Conservation (phyloP, 345 rosid genomes). For the Toxicodendron radicans region DNA sequence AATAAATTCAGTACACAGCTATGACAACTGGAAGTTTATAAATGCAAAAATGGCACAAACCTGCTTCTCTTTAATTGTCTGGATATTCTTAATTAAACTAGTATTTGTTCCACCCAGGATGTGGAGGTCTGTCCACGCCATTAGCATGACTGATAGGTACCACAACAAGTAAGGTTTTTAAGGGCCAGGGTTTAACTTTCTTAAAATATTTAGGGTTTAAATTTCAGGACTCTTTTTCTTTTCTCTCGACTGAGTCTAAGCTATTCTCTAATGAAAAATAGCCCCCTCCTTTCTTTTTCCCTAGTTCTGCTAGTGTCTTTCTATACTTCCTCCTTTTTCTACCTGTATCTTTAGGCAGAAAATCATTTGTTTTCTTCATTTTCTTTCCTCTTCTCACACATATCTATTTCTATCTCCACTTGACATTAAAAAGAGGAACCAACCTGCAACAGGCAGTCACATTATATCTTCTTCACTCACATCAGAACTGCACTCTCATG, state of each 20-base stretch:
- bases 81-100: not conserved
- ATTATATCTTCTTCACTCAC: not conserved
- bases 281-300: not conserved
- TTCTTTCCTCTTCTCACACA: not conserved
- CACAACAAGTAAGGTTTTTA: too few relatives aligned
- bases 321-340: not conserved
- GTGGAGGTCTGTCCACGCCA: not conserved
- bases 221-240: not conserved
- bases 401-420: not conserved
- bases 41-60: constrained; percentile 3
- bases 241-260: too few relatives aligned
- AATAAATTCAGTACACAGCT: not conserved
- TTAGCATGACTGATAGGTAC: not conserved
- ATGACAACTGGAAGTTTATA: not conserved
- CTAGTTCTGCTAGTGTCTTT: not conserved
- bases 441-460: not conserved
- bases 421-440: constrained; percentile 19
- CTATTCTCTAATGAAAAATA: not conserved
- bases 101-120: too few relatives aligned
- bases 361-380: not conserved
- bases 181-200: not conserved
- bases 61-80: not conserved
- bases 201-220: not conserved
- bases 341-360: not conserved
- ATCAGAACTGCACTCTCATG: not conserved